These are phyloP conservation scores for Mimosa bimucronata DNA, from an alignment of 306 rosid species.

Conservation along the genomic window DNA sequence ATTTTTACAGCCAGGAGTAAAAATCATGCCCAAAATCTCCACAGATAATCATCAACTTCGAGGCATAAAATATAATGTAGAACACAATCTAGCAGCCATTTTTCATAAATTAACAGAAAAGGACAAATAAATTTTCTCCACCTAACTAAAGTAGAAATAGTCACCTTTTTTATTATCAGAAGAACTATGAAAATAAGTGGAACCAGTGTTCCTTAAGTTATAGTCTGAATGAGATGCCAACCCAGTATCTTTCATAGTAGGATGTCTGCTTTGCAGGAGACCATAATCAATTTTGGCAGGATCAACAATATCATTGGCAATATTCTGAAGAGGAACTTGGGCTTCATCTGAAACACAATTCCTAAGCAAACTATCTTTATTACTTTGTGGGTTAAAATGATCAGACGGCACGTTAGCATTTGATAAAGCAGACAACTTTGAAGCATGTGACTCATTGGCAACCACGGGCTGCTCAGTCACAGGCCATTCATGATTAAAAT, in stretches of 20 bases:
- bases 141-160: slow-evolving; percentile 23
- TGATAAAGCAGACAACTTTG: slow-evolving; percentile 30
- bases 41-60: not conserved
- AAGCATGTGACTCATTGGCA: slow-evolving; percentile 2
- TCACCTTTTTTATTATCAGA: slow-evolving; percentile 51
- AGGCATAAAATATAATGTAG: not conserved
- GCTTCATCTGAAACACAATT: slow-evolving; percentile 42
- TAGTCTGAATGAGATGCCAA: slow-evolving; percentile 37
- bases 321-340: slow-evolving; percentile 38
- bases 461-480: slow-evolving; percentile 51
- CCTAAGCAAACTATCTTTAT: slow-evolving; percentile 38
- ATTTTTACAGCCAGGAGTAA: not conserved
- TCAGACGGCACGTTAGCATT: slow-evolving; percentile 37
- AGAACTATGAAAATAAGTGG: slow-evolving; percentile 28
- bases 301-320: slow-evolving; percentile 27
- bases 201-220: slow-evolving; percentile 38
- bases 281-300: slow-evolving; percentile 41
- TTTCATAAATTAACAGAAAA: slow-evolving; percentile 16
- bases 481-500: slow-evolving; percentile 51
- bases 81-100: slow-evolving; percentile 6
- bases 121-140: slow-evolving; percentile 13
- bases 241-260: slow-evolving; percentile 25
- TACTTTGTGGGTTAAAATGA: slow-evolving; percentile 33
- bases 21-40: not conserved
- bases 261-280: slow-evolving; percentile 41